These are phyloP conservation scores for Colletotrichum graminicola DNA, from an alignment of 2,329 filamentous ascomycete genomes.

Conservation along the genomic window DNA sequence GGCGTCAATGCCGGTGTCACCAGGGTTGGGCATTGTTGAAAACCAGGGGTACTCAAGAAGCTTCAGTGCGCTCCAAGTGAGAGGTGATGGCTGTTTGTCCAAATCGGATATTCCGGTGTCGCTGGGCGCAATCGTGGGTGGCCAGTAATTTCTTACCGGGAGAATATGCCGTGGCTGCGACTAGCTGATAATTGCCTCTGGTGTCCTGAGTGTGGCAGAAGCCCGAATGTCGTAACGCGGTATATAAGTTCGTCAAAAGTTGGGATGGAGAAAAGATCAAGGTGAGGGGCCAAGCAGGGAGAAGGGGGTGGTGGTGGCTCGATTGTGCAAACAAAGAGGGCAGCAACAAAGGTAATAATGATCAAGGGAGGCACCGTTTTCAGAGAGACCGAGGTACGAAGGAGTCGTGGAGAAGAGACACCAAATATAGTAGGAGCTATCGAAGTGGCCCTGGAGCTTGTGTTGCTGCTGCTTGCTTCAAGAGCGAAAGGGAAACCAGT, in stretches of 20 bases:
- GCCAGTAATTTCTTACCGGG: not conserved
- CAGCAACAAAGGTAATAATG: conserved; percentile 11
- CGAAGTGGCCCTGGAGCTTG: conserved; percentile 1
- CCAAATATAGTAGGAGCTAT: conserved; percentile 19
- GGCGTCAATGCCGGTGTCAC: conserved; percentile 15
- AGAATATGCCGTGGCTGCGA: conserved; percentile 17
- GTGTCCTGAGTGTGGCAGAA: conserved; percentile 6
- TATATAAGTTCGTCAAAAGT: not conserved
- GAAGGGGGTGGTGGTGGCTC: not conserved
- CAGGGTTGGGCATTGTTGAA: conserved; percentile 17
- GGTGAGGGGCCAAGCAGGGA: not conserved
- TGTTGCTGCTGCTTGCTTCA: conserved; percentile 1
- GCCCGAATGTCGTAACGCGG: not conserved
- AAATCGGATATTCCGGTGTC: not conserved
- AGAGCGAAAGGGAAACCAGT: not conserved
- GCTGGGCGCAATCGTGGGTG: not conserved
- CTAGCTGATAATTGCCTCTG: not conserved
- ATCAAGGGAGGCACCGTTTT: conserved; percentile 19
- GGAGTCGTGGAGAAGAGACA: conserved; percentile 1
- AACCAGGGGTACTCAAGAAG: not conserved
- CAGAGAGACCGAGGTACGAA: conserved; percentile 8
- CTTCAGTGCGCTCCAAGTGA: not conserved
- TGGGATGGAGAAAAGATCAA: not conserved
- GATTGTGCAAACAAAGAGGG: conserved; percentile 16
- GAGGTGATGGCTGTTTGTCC: too few relatives aligned